Base-by-base conservation (phyloP, 2,329 filamentous ascomycete genomes). In the Geosmithia flava region DNA sequence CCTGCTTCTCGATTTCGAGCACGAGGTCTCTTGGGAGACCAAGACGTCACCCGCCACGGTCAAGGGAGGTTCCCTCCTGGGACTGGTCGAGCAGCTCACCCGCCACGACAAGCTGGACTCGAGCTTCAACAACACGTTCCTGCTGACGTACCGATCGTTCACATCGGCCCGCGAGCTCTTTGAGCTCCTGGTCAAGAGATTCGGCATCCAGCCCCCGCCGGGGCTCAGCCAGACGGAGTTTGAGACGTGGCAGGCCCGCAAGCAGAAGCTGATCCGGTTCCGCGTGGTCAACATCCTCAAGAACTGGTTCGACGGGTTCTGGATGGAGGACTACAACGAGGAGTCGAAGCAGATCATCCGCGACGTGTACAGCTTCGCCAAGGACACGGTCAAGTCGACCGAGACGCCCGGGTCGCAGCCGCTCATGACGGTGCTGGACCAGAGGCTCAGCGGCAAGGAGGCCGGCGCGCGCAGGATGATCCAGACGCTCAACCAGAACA, bases 221-320 rank as follows among this genome's bases (percentile, higher is more conserved):
- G 88, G 87, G 6, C 70, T 98, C 46, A 80, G 71, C 8, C 76
- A 79, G 48, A 68, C 76, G 40, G 89, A 97, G 54, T 88, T 86
- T 57, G 87, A 95, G 48, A 73, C 78, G 29, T 98, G 93, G 93
- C 80, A 86, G 37, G 88, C 95, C 61, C 83, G 83, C 61, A 98
- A 98, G 68, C 93, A 97, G 63, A 96, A 94, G 61, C 85, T 88
- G 5, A 96, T 97, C 52, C 80, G 93, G 37, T 95, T 98, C 69
- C 82, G 93, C 42, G 90, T 98, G 2, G 89, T 98, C 54, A 98
- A 97, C 59, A 97, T 96, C 53, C 70, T 98, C 45, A 97, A 97
- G 74, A 94, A 81, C 66, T 98, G 93, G 93, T 93, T 98, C 56
- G 93, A 97, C 61, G 90, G 85, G 57, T 97, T 93, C 64, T 98